Conservation (phyloP, 176 grass and related monocot genomes). For the Triticum monococcum region DNA sequence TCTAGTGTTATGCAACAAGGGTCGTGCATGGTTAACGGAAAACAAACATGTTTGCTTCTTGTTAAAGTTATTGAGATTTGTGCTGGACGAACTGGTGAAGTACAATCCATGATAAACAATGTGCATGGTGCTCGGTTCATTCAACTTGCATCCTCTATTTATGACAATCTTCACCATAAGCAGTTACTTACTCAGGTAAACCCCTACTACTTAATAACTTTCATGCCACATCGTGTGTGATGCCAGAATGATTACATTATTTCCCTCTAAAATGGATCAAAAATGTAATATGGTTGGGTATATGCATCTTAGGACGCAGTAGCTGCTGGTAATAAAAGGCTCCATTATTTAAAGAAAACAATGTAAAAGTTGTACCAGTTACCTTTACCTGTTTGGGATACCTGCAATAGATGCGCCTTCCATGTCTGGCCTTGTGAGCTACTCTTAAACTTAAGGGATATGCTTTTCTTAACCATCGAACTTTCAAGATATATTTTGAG, state of each 20-base stretch:
- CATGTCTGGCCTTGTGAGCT: too few relatives aligned
- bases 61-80: conserved; percentile 63
- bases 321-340: too few relatives aligned
- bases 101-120: background rate
- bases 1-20: background rate
- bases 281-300: too few relatives aligned
- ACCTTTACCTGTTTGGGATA: too few relatives aligned
- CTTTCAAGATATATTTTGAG: too few relatives aligned
- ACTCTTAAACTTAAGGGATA: too few relatives aligned
- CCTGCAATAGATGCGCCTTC: too few relatives aligned
- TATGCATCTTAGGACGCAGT: too few relatives aligned
- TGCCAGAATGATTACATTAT: background rate
- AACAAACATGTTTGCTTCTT: conserved; percentile 52
- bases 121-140: conserved; percentile 8
- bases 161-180: conserved; percentile 12
- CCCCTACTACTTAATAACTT: background rate
- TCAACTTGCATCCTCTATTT: conserved; percentile 40
- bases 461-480: too few relatives aligned
- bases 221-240: background rate
- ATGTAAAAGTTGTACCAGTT: too few relatives aligned
- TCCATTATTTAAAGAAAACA: too few relatives aligned
- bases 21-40: background rate
- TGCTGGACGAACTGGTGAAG: conserved; percentile 33
- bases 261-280: background rate
- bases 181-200: conserved; percentile 32